Base-by-base conservation (phyloP, 805 yeast species). In the Candida patagonica region DNA sequence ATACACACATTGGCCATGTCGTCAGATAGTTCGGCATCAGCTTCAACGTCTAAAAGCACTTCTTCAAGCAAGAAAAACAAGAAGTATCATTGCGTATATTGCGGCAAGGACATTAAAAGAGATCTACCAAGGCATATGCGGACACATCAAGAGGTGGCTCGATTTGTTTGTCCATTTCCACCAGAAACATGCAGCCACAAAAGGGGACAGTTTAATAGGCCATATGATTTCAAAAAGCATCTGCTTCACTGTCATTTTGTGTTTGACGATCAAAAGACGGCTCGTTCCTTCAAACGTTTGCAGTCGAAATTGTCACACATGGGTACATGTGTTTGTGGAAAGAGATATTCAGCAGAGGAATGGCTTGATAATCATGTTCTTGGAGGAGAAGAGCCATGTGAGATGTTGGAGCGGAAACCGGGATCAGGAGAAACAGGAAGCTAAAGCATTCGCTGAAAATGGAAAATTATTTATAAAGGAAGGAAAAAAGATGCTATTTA, bases 191-290 rank as follows among this genome's bases (percentile, higher is more conserved):
- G 84, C 52, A 58, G 67, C 2, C 83, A 77, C 53, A 74, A 70
- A 50, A 66, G 76, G 10, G 78, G 81, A 22, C 72, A 65, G 50
- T 78, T 78, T 61, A 78, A 78, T 57, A 62, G 85, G 36, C 80
- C 80, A 5, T 78, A 78, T 54, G 85, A 78, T 54, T 76, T 64
- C 62, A 78, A 78, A 52, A 78, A 78, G 51, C 85, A 78, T 52
- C 56, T 78, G 40, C 58, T 78, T 30, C 78, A 76, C 52, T 62
- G 70, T 38, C 85, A 78, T 48, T 78, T 78, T 52, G 55, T 54
- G 35, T 76, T 76, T 52, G 78, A 74, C 46, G 63, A 72, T 42
- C 48, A 49, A 10, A 61, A 62, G 4, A 52, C 58, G 26, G 66
- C 67, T 8, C 66, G 67, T 38, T 62, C 63, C 30, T 56, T 66